Evolutionary conservation across 495 filamentous ascomycete species (phyloP).

Genomic region (Daldinia bambusicola): DNA sequence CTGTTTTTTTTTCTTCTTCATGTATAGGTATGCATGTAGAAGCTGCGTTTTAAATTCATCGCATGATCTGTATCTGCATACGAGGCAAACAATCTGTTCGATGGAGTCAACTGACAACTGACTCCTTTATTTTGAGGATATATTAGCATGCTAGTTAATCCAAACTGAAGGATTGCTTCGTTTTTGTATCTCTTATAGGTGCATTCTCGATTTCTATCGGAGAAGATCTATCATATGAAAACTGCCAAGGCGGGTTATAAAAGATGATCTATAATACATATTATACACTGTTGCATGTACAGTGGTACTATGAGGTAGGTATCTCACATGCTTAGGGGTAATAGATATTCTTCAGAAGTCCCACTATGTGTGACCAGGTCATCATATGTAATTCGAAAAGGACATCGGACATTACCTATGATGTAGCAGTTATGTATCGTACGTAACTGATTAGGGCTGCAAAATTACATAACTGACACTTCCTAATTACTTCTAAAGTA

Average conservation of each 20-base stretch:
- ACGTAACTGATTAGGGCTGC: not conserved
- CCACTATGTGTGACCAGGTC: not conserved
- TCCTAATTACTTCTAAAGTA: not conserved
- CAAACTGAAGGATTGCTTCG: conserved; percentile 20
- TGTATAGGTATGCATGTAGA: too few relatives aligned
- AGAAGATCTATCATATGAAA: not conserved
- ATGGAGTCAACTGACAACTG: conserved; percentile 29
- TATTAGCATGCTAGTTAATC: not conserved
- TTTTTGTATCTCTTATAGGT: not conserved
- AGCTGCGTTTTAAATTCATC: conserved; percentile 33
- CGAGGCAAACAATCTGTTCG: conserved; percentile 30
- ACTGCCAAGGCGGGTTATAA: not conserved
- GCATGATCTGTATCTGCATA: conserved; percentile 25
- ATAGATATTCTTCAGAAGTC: not conserved
- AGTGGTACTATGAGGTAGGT: not conserved
- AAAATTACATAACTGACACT: not conserved
- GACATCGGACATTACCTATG: too few relatives aligned
- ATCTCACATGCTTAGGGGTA: not conserved
- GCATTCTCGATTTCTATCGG: not conserved
- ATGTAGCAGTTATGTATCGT: too few relatives aligned
- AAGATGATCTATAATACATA: not conserved
- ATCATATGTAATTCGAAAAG: not conserved
- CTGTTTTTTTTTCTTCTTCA: too few relatives aligned
- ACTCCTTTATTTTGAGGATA: conserved; percentile 3
- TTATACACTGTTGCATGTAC: too few relatives aligned